Conservation (phyloP, 805 yeast genomes). For the Cyberlindnera meyerae region DNA sequence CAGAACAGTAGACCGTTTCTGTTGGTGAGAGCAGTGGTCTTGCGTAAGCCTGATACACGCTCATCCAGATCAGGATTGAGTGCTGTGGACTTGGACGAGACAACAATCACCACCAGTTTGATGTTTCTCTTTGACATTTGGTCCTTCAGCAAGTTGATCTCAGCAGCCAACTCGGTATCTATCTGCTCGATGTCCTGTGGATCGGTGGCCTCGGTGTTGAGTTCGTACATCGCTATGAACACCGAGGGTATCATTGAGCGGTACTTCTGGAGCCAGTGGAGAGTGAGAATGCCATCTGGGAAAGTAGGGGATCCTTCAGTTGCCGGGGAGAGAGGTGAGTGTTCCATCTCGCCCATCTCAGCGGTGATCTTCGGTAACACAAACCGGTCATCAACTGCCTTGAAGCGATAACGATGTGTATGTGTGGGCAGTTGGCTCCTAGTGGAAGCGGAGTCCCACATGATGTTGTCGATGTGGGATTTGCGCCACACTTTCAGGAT, state of each 20-base stretch:
- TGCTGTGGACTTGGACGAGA: constrained; percentile 28
- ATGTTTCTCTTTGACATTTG: constrained; percentile 28
- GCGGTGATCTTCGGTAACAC: too few relatives aligned
- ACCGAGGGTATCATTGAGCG: constrained; percentile 42
- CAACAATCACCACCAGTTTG: constrained; percentile 32
- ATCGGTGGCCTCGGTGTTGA: constrained; percentile 30
- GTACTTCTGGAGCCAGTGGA: constrained; percentile 52
- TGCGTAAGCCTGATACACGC: constrained; percentile 34
- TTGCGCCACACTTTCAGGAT: constrained; percentile 27
- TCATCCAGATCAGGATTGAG: constrained; percentile 31
- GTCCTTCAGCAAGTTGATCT: constrained; percentile 31
- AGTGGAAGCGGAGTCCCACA: constrained; percentile 25
- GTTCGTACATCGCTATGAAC: constrained; percentile 39
- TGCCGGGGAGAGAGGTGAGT: constrained; percentile 5
- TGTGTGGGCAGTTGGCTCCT: constrained; percentile 20
- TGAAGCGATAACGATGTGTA: constrained; percentile 28
- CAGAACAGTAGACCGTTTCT: constrained; percentile 41
- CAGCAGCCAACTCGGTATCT: constrained; percentile 33
- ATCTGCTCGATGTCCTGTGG: constrained; percentile 19
- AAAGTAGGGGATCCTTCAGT: constrained; percentile 26
- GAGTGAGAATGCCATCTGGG: constrained; percentile 34
- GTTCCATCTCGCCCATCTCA: constrained; percentile 8
- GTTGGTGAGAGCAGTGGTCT: constrained; percentile 38
- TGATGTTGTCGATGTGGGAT: constrained; percentile 24
- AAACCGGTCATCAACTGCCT: constrained; percentile 27